These are phyloP conservation scores for Crithidia sp. DNA, from an alignment of 208 protist species.

Conservation along the genomic window DNA sequence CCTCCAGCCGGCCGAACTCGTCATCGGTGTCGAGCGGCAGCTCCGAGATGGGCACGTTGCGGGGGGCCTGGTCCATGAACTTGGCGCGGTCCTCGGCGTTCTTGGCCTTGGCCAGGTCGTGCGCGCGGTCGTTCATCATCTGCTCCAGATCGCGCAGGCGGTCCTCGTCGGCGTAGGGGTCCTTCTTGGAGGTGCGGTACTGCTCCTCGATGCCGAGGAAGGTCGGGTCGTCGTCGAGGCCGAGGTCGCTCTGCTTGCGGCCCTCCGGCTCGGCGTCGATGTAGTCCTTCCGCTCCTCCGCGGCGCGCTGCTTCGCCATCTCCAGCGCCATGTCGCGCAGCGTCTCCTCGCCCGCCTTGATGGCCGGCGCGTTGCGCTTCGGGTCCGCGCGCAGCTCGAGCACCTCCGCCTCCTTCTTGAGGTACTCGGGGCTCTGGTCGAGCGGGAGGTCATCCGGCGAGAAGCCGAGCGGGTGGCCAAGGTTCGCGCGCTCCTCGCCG, in stretches of 20 bases:
- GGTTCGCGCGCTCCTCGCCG: conserved; percentile 58
- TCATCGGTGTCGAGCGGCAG: conserved; percentile 81
- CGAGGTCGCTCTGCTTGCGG: conserved; percentile 49
- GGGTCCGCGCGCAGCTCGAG: conserved; percentile 50
- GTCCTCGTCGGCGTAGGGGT: conserved; percentile 68
- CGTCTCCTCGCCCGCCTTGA: conserved; percentile 41
- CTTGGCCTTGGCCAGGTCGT: conserved; percentile 64
- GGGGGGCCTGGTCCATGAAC: conserved; percentile 49
- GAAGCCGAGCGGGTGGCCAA: conserved; percentile 68
- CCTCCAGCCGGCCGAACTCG: conserved; percentile 65
- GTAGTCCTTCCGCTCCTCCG: conserved; percentile 64
- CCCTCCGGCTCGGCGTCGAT: conserved; percentile 74
- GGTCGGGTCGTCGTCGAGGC: conserved; percentile 63
- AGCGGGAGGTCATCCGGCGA: conserved; percentile 68
- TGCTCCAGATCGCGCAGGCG: conserved; percentile 62
- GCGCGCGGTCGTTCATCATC: conserved; percentile 74
- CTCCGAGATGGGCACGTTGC: conserved; percentile 61
- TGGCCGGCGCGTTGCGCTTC: conserved; percentile 46
- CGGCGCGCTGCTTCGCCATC: conserved; percentile 61
- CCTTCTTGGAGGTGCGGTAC: conserved; percentile 54
- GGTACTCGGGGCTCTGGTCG: conserved; percentile 52
- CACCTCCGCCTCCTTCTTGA: conserved; percentile 59
- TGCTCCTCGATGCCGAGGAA: conserved; percentile 76
- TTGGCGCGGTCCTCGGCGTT: conserved; percentile 61
- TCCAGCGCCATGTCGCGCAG: conserved; percentile 56